These are phyloP conservation scores for Daedaleopsis nitida DNA, from an alignment of 768 basidiomycete genomes.

Conservation along the genomic window DNA sequence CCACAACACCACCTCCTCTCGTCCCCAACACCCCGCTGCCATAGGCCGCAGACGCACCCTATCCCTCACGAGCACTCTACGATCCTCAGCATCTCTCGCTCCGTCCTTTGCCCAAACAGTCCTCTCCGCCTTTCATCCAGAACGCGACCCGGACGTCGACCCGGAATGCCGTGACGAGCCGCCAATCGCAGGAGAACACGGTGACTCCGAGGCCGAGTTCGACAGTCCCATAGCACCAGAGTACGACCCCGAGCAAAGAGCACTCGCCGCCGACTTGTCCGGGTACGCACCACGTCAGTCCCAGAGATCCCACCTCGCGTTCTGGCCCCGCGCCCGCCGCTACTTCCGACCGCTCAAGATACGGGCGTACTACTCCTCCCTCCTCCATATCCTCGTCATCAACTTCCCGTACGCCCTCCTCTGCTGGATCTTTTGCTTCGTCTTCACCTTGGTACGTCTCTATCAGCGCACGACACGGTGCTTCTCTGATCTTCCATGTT, in stretches of 20 bases:
- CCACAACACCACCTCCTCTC: constrained; percentile 21
- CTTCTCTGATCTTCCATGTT: background rate
- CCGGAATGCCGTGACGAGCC: constrained; percentile 34
- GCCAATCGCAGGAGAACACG: constrained; percentile 19
- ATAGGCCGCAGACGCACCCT: constrained; percentile 49
- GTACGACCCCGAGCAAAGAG: constrained; percentile 17
- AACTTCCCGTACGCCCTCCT: constrained; percentile 79
- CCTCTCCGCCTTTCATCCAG: constrained; percentile 64
- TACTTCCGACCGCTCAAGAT: constrained; percentile 68
- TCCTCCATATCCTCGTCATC: constrained; percentile 69
- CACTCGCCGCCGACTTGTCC: constrained; percentile 19
- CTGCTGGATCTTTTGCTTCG: constrained; percentile 81
- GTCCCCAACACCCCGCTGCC: constrained; percentile 17
- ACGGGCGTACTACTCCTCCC: constrained; percentile 60
- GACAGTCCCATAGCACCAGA: constrained; percentile 16
- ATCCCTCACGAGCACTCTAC: constrained; percentile 57
- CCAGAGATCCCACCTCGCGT: constrained; percentile 10
- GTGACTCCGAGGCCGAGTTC: constrained; percentile 22
- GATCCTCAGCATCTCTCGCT: constrained; percentile 49
- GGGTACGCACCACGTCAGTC: constrained; percentile 11
- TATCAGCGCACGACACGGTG: background rate
- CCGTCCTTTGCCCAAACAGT: constrained; percentile 72
- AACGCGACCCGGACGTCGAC: constrained; percentile 46
- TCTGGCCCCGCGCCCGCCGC: constrained; percentile 42
- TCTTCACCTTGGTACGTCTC: constrained; percentile 72